Conservation (phyloP, 2,329 filamentous ascomycete genomes). For the Colletotrichum eleusines region DNA sequence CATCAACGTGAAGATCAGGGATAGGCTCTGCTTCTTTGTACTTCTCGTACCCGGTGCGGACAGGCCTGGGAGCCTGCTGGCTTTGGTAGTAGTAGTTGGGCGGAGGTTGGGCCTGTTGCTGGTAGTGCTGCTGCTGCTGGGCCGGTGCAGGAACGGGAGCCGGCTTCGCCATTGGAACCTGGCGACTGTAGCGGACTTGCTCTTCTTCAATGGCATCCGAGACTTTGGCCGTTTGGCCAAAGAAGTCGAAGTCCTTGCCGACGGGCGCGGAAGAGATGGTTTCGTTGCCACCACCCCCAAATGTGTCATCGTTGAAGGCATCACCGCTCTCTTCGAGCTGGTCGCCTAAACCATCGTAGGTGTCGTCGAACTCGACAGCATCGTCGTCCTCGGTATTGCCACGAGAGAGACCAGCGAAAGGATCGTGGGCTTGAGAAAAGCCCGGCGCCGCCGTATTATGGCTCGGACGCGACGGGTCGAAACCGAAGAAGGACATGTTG, state of each 20-base stretch:
- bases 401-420: conserved; percentile 85
- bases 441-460: conserved; percentile 79
- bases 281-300: conserved; percentile 63
- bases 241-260: conserved; percentile 97
- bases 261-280: conserved; percentile 63
- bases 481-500: conserved; percentile 92
- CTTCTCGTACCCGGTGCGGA: conserved; percentile 88
- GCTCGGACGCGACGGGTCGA: conserved; percentile 77
- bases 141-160: conserved; percentile 47
- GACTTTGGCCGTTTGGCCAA: conserved; percentile 90
- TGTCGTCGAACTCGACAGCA: conserved; percentile 88
- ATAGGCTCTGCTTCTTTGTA: conserved; percentile 85
- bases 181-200: conserved; percentile 83
- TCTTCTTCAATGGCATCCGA: conserved; percentile 90
- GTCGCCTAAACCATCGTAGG: conserved; percentile 94
- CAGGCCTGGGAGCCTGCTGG: conserved; percentile 61
- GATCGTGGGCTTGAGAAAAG: conserved; percentile 86
- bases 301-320: conserved; percentile 97
- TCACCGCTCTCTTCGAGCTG: conserved; percentile 92
- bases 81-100: conserved; percentile 51
- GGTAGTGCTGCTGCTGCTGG: conserved; percentile 48
- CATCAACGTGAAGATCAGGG: conserved; percentile 91
- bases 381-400: conserved; percentile 70
- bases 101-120: conserved; percentile 24
- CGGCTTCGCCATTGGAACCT: conserved; percentile 69